A percentile compares a stretch with the other conserved stretches of the same genome.
Conservation (phyloP, 1,284 basidiomycete genomes). For the Stygiomarasmius scandens region DNA sequence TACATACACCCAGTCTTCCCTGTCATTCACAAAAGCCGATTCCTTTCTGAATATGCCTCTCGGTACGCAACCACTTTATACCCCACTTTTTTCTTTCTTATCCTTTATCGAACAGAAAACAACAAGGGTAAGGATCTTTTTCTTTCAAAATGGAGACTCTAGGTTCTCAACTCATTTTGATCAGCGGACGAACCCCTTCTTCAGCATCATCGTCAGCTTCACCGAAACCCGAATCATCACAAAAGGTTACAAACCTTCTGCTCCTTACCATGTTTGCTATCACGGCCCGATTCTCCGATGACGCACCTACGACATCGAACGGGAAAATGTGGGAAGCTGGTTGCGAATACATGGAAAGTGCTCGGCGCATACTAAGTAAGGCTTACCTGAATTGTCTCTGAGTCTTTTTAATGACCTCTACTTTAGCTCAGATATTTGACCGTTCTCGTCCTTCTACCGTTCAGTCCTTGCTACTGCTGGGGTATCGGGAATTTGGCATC, state of each 20-base stretch:
- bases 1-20: slow-evolving; percentile 83
- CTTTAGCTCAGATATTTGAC: slow-evolving; percentile 70
- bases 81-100: slow-evolving; percentile 13
- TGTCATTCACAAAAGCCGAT: slow-evolving; percentile 71
- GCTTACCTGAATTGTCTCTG: not conserved
- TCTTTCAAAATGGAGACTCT: not conserved
- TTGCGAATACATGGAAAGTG: slow-evolving; percentile 66
- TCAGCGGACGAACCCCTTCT: slow-evolving; percentile 12
- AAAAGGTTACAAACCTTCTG: slow-evolving; percentile 69
- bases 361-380: slow-evolving; percentile 70
- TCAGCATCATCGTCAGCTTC: slow-evolving; percentile 24
- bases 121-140: slow-evolving; percentile 16
- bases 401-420: slow-evolving; percentile 11
- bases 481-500: slow-evolving; percentile 82
- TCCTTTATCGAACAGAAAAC: slow-evolving; percentile 32
- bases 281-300: slow-evolving; percentile 69
- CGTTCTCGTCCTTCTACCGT: slow-evolving; percentile 70
- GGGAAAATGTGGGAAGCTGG: slow-evolving; percentile 76
- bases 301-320: slow-evolving; percentile 44
- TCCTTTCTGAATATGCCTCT: slow-evolving; percentile 64
- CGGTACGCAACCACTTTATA: slow-evolving; percentile 42
- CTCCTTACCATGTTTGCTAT: slow-evolving; percentile 80
- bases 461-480: slow-evolving; percentile 77
- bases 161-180: not conserved
- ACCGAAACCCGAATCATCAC: slow-evolving; percentile 52